phyloP scores from a whole-genome alignment of 2,329 filamentous ascomycete species.

The Aspergillus novoparasiticus region DNA sequence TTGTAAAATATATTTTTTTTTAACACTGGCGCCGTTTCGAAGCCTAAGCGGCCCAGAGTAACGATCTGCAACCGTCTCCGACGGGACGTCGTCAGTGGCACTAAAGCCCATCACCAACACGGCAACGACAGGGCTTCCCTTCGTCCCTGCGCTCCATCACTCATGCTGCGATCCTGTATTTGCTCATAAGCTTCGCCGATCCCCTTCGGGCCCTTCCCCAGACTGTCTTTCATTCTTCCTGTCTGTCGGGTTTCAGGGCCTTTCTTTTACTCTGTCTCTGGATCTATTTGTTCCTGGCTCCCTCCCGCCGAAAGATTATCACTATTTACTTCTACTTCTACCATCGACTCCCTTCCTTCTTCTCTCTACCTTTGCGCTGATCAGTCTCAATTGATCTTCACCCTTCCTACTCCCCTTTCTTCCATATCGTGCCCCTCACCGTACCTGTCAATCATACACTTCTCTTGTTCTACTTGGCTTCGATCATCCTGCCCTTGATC shows the following conservation, averaged over 20 bases:
- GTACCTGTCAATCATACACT: constrained; percentile 3
- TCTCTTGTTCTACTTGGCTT: neutral
- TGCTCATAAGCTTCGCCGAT: constrained; percentile 50
- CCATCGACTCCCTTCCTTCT: constrained; percentile 1
- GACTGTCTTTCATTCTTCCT: constrained; percentile 32
- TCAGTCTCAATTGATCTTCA: constrained; percentile 9
- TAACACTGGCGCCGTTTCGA: constrained; percentile 30
- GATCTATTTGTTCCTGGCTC: constrained; percentile 17
- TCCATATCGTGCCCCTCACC: constrained; percentile 4
- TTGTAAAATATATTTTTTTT: constrained; percentile 6
- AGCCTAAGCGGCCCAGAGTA: constrained; percentile 31
- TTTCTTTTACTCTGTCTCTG: constrained; percentile 15
- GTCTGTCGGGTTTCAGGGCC: constrained; percentile 18
- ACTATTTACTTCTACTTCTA: constrained; percentile 11
- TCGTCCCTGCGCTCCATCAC: constrained; percentile 30
- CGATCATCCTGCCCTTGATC: constrained; percentile 18
- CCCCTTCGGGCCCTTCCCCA: constrained; percentile 42
- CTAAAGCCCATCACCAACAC: constrained; percentile 29
- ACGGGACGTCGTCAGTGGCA: constrained; percentile 47
- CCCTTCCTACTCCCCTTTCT: constrained; percentile 6
- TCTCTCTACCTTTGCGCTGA: constrained; percentile 4
- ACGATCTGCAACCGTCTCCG: constrained; percentile 44
- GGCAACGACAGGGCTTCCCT: constrained; percentile 29
- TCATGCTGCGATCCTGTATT: constrained; percentile 36
- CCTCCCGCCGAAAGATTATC: constrained; percentile 12